A percentile compares a stretch with the other conserved stretches of the same genome.
phyloP scores from a whole-genome alignment of 2,329 filamentous ascomycete species.

The Cercospora sesami region DNA sequence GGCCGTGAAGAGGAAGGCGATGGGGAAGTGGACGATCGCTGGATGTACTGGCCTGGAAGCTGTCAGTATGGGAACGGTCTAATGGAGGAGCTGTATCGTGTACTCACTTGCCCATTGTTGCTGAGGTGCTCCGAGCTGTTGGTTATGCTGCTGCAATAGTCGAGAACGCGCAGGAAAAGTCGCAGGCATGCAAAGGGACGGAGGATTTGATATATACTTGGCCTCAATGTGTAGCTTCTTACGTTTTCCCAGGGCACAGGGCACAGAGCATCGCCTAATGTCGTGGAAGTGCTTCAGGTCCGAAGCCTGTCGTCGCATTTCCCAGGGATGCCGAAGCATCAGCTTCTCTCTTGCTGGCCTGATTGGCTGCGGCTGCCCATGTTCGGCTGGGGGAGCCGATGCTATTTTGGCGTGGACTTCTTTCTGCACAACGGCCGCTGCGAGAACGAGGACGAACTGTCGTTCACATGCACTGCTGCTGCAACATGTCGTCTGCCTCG shows the following conservation, averaged over 20 bases:
- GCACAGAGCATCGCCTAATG: conserved; percentile 1
- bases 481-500: conserved; percentile 2
- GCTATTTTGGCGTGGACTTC: neutral
- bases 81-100: neutral
- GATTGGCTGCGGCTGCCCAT: conserved; percentile 6
- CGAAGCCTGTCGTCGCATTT: conserved; percentile 11
- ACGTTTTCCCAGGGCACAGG: neutral
- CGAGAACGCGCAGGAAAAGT: neutral
- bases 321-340: conserved; percentile 12
- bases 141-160: neutral
- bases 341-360: neutral
- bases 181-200: neutral
- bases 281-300: conserved; percentile 11
- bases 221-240: conserved; percentile 9
- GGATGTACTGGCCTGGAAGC: conserved; percentile 46
- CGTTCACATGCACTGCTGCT: neutral
- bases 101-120: conserved; percentile 25
- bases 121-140: neutral
- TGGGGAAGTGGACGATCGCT: conserved; percentile 50
- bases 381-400: conserved; percentile 2
- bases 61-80: neutral
- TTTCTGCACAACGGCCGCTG: neutral
- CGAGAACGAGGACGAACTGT: neutral
- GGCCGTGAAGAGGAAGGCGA: conserved; percentile 48
- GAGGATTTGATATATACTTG: conserved; percentile 7